Percentiles rank a stretch among this genome's conserved stretches.
These are phyloP conservation scores for Neonectria hederae DNA, from an alignment of 2,329 filamentous ascomycete genomes.

Conservation along the genomic window DNA sequence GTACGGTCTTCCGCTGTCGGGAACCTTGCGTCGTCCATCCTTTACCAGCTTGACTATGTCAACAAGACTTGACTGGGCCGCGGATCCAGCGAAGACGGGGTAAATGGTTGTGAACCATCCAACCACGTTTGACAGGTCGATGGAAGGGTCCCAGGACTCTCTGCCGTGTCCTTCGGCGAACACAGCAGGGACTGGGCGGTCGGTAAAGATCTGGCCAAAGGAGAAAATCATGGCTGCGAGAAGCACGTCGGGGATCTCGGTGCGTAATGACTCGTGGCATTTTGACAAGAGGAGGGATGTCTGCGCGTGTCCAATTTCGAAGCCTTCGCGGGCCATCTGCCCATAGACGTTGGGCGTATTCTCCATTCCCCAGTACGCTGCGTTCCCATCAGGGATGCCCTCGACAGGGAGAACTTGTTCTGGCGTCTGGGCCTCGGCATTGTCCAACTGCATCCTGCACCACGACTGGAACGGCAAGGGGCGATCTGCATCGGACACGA, in stretches of 20 bases:
- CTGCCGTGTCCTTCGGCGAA: conserved; percentile 51
- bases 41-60: conserved; percentile 33
- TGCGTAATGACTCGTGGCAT: conserved; percentile 41
- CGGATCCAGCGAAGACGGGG: conserved; percentile 37
- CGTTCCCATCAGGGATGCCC: conserved; percentile 30
- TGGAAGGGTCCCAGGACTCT: conserved; percentile 42
- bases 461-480: conserved; percentile 49
- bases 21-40: conserved; percentile 29
- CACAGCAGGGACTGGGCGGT: conserved; percentile 41
- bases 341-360: conserved; percentile 31
- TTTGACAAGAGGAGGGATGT: conserved; percentile 34
- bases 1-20: conserved; percentile 27
- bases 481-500: conserved; percentile 22
- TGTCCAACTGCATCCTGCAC: conserved; percentile 45
- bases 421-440: conserved; percentile 8
- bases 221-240: conserved; percentile 43
- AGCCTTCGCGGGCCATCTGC: conserved; percentile 29
- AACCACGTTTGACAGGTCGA: conserved; percentile 47
- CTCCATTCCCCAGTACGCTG: conserved; percentile 41
- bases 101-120: conserved; percentile 53
- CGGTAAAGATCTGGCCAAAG: conserved; percentile 43
- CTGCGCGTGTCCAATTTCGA: conserved; percentile 20
- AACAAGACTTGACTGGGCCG: conserved; percentile 9
- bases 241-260: conserved; percentile 48
- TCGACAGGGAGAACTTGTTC: conserved; percentile 41